Base-by-base conservation (phyloP, 768 basidiomycete genomes). In the Tulasnella sp. region DNA sequence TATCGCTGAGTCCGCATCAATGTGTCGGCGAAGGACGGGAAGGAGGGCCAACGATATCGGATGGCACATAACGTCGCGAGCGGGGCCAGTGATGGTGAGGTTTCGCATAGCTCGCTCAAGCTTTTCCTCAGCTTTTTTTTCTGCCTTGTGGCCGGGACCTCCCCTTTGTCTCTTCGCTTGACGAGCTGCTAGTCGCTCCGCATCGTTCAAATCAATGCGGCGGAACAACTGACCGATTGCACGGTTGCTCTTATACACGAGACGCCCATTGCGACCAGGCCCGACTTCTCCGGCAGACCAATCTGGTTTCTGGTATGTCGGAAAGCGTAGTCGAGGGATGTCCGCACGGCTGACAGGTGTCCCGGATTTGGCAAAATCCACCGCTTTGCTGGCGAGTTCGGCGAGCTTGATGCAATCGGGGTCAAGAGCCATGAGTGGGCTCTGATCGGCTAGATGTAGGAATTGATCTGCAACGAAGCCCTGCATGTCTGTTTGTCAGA, bases 191-290 rank as follows among this genome's bases (percentile, higher is more conserved):
- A 34, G 71, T 44, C 62, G 4, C 6, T 78, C 48, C 18, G 73
- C 73, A 52, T 75, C 86, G 1, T 89, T 89, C 27, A 93, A 86
- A 21, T 90, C 86, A 82, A 94, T 90, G 2, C 81, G 88, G 74
- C 92, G 88, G 82, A 89, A 93, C 16, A 94, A 87, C 76, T 85
- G 84, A 3, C 93, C 93, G 56, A 94, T 89, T 0, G 90, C 90
- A 36, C 86, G 84, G 0, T 82, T 14, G 82, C 92, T 93, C 72
- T 81, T 48, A 81, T 93, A 93, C 83, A 76, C 71, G 19, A 71
- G 5, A 19, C 48, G 40, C 21, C 52, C 71, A n/a, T 24, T 39
- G 21, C 34, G 36, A 34, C 71, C 34, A 39, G 68, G 27, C 24
- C 44, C 73, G 12, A 80, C 39, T 46, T 81, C 80, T 34, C 80